Base-by-base conservation (phyloP, 306 rosid genomes). In the Quercus wislizeni region DNA sequence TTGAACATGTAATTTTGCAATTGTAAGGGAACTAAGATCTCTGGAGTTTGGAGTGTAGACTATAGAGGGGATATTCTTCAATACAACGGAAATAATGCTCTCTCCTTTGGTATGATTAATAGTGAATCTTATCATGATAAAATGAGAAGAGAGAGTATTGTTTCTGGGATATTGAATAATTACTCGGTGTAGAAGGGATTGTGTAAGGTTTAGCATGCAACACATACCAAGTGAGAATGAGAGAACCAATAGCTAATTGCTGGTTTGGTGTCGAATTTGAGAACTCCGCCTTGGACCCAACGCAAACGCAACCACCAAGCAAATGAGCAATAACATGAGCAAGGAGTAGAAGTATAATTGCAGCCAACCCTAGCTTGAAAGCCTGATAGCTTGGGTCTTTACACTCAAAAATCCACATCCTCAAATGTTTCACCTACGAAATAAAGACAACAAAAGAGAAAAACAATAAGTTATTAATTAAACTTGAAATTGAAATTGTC, bases 361-460 rank as follows among this genome's bases (percentile, higher is more conserved):
- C 98, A 55, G 89, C 87, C 72, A 93, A 30, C 19, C 98, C 98
- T 38, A 91, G 83, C 84, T 92, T 89, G 88, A 86, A 95, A 7
- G 97, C 94, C 75, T 77, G 27, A 58, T 85, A 78, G 83, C 97
- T 91, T 41, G 93, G 97, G 61, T 90, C 97, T 79, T 78, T 87
- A 55, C 98, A 90, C 71, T 86, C 98, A 8, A 92, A 30, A 28
- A 83, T 76, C 94, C 91, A 81, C 86, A 77, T 28, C 84, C 75
- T 89, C 82, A 90, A 75, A 79, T 90, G 91, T 78, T 90, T 88
- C 58, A 83, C 90, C 98, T 91, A 80, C 31, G 28, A 52, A 67
- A 20, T 78, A 43, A 6, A 21, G 17, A n/a, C 30, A 20, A 41
- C 17, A 18, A 5, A 46, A 56, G 31, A 46, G 4, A 31, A 59